Conservation (phyloP, 2,329 filamentous ascomycete species). For the Hypoxylon sp. region DNA sequence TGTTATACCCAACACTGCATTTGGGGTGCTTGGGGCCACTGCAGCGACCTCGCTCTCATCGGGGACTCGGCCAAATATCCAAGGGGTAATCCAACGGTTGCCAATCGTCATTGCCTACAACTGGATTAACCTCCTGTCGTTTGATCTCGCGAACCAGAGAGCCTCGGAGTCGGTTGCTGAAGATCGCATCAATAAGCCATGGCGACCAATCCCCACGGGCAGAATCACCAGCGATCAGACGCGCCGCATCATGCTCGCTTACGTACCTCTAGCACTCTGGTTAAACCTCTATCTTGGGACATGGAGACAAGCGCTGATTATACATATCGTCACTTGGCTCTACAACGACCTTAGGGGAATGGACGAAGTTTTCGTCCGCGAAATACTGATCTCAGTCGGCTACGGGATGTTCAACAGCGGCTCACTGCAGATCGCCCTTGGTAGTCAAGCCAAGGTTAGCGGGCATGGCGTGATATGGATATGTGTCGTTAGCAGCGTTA, state of each 20-base stretch:
- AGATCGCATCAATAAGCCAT: slow-evolving; percentile 48
- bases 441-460: slow-evolving; percentile 32
- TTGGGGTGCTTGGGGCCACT: slow-evolving; percentile 51
- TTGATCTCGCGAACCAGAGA: slow-evolving; percentile 45
- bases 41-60: slow-evolving; percentile 3
- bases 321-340: slow-evolving; percentile 42
- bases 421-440: slow-evolving; percentile 42
- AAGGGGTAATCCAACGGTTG: neutral
- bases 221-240: slow-evolving; percentile 45
- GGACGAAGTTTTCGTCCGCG: slow-evolving; percentile 40
- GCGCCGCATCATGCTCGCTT: slow-evolving; percentile 41
- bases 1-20: slow-evolving; percentile 49
- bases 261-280: slow-evolving; percentile 39
- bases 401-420: slow-evolving; percentile 45
- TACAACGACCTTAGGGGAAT: slow-evolving; percentile 47
- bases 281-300: slow-evolving; percentile 42
- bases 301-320: slow-evolving; percentile 41
- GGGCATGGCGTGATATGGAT: slow-evolving; percentile 40
- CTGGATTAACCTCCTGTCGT: slow-evolving; percentile 9
- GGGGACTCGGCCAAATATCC: neutral
- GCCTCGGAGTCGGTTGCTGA: slow-evolving; percentile 41
- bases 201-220: slow-evolving; percentile 44
- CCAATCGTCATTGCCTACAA: slow-evolving; percentile 5
- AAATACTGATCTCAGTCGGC: slow-evolving; percentile 42
- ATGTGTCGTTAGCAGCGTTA: slow-evolving; percentile 41